Evolutionary conservation across 768 basidiomycete genomes (phyloP).

Genomic region (Macrolepiota dolichaula): DNA sequence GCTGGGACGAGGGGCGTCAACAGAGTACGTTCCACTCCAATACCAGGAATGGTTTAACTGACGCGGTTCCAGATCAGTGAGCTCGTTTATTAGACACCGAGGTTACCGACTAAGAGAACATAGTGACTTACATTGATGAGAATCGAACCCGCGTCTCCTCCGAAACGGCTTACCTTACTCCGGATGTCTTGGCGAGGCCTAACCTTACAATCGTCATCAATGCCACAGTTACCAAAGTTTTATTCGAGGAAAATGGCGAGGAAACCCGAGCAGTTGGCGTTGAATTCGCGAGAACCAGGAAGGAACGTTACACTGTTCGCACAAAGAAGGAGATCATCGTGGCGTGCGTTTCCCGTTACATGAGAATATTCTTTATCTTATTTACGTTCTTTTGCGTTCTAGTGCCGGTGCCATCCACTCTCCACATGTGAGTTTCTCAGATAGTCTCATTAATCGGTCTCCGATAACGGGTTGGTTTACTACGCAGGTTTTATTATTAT

Average conservation of each 20-base stretch:
- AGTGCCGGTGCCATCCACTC: slow-evolving; percentile 62
- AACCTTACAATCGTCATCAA: slow-evolving; percentile 57
- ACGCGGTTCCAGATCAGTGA: slow-evolving; percentile 25
- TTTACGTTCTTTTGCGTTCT: background rate
- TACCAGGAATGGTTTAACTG: background rate
- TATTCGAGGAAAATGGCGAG: slow-evolving; percentile 35
- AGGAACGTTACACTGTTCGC: slow-evolving; percentile 34
- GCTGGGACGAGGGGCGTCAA: slow-evolving; percentile 53
- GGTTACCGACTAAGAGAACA: background rate
- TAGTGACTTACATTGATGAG: slow-evolving; percentile 65
- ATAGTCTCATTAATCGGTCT: background rate
- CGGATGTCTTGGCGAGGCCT: slow-evolving; percentile 51
- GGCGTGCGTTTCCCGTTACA: slow-evolving; percentile 34
- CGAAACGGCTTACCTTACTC: slow-evolving; percentile 62
- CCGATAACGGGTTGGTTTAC: background rate
- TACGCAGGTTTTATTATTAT: slow-evolving; percentile 60
- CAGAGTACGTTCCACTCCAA: slow-evolving; percentile 35
- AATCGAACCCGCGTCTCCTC: slow-evolving; percentile 50
- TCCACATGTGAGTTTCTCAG: slow-evolving; percentile 37
- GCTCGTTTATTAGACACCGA: slow-evolving; percentile 2
- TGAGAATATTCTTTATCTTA: background rate
- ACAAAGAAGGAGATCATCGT: slow-evolving; percentile 54
- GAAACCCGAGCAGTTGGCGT: slow-evolving; percentile 50
- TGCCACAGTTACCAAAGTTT: slow-evolving; percentile 50
- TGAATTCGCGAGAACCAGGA: slow-evolving; percentile 41